Evolutionary conservation across 1,284 basidiomycete species (phyloP).

Genomic region (Mycena sp.): DNA sequence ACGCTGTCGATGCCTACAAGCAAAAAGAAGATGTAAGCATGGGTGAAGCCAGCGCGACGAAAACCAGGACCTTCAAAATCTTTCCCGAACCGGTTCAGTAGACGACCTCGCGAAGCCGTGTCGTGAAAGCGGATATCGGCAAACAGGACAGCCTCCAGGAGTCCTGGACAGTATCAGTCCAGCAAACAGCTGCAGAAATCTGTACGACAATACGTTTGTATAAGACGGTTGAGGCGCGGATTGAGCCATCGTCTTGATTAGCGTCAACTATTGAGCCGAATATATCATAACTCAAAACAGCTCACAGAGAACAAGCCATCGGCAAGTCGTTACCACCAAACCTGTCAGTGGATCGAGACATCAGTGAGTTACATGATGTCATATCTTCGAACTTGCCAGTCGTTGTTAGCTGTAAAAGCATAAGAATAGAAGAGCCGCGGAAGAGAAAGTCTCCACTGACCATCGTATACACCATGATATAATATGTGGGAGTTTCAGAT

Average conservation of each 20-base stretch:
- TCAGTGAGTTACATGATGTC: no score
- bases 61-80: constrained; percentile 76
- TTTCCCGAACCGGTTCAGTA: constrained; percentile 83
- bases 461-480: constrained; percentile 69
- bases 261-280: not conserved
- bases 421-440: not conserved
- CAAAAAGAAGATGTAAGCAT: not conserved
- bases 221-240: constrained; percentile 70
- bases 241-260: constrained; percentile 65
- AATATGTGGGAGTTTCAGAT: constrained; percentile 56
- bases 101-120: constrained; percentile 70
- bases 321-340: not conserved
- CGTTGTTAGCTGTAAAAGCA: not conserved
- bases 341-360: not conserved
- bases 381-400: not conserved
- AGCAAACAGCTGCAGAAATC: not conserved
- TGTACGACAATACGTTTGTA: constrained; percentile 59
- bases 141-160: constrained; percentile 80
- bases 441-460: not conserved
- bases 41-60: not conserved
- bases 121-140: constrained; percentile 87
- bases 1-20: constrained; percentile 71
- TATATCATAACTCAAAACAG: not conserved
- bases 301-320: constrained; percentile 6
- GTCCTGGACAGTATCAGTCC: constrained; percentile 42